These are phyloP conservation scores for Eleusine indica DNA, from an alignment of 176 grass and related monocot species.

Conservation along the genomic window DNA sequence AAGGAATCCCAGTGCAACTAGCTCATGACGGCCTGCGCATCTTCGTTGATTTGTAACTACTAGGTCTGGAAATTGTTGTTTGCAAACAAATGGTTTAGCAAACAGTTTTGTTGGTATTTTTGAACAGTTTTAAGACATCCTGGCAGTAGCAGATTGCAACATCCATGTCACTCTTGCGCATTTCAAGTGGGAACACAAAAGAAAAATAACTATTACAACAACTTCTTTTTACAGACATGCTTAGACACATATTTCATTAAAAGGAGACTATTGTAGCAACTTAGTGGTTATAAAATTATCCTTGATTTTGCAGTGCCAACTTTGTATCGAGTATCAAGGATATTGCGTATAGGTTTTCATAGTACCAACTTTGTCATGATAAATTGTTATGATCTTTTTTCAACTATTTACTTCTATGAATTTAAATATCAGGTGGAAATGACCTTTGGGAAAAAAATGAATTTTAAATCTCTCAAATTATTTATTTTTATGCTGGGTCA, in stretches of 20 bases:
- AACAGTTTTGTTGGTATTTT: not conserved
- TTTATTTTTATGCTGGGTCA: not conserved
- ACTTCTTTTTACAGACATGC: not conserved
- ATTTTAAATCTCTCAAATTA: too few relatives aligned
- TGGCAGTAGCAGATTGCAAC: not conserved
- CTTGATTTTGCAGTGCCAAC: not conserved
- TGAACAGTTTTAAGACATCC: not conserved
- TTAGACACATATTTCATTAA: too few relatives aligned
- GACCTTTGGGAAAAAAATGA: not conserved
- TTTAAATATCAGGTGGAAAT: not conserved
- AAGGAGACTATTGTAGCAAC: too few relatives aligned
- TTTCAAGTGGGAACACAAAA: not conserved
- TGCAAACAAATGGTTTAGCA: not conserved
- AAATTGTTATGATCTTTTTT: not conserved
- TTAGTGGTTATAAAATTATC: too few relatives aligned
- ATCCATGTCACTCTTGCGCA: not conserved
- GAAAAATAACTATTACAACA: not conserved
- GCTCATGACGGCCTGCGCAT: conserved; percentile 64
- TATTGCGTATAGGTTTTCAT: not conserved
- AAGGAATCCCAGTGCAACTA: conserved; percentile 87
- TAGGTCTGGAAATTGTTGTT: not conserved
- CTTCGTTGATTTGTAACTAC: conserved; percentile 37
- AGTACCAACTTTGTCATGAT: not conserved
- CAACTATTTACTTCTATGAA: not conserved
- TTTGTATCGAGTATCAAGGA: too few relatives aligned